Base-by-base conservation (phyloP, 2,329 filamentous ascomycete genomes). In the Coniella lustricola region DNA sequence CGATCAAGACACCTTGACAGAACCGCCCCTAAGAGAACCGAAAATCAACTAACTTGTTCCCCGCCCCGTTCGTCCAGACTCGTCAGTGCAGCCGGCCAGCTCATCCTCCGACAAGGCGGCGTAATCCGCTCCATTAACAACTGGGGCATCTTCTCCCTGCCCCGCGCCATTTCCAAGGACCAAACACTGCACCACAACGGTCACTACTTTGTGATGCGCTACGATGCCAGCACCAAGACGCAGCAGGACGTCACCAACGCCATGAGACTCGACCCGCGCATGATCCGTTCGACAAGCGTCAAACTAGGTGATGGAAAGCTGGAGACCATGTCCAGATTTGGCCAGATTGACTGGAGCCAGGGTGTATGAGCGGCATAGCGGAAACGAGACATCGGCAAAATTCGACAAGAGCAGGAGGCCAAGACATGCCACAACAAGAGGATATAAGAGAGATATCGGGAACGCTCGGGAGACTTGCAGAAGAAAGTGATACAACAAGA, bases 131-230 rank as follows among this genome's bases (percentile, higher is more conserved):
- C 90, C 64, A 77, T 95, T 63, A 84, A 84, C 58, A 98, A 98
- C 76, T 98, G 93, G 93, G 93, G 93, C 64, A 79, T 87, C 58
- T 96, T 93, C 71, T 76, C 84, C 41, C 84, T 98, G 16, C 91
- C 93, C 41, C 85, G 83, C 57, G 81, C 88, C 54, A 76, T 84
- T 51, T 84, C 82, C 54, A 84, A 85, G 63, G 84, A 94, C 68
- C 90, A 96, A 70, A 82, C 85, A 59, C 82, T 82, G 57, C 85
- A 97, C 76, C 80, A 80, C 56, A 79, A 82, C 58, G 93, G 93
- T 48, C 90, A 97, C 73, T 95, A 98, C 77, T 98, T 98, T 68
- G 86, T 95, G 62, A 87, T 98, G 86, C 87, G 93, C 59, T 98
- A 95, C 75, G 93, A 98, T 67, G 73, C 85, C 49, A 85, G 83